Conservation (phyloP, 2,329 filamentous ascomycete genomes). For the Trichophyton simii region DNA sequence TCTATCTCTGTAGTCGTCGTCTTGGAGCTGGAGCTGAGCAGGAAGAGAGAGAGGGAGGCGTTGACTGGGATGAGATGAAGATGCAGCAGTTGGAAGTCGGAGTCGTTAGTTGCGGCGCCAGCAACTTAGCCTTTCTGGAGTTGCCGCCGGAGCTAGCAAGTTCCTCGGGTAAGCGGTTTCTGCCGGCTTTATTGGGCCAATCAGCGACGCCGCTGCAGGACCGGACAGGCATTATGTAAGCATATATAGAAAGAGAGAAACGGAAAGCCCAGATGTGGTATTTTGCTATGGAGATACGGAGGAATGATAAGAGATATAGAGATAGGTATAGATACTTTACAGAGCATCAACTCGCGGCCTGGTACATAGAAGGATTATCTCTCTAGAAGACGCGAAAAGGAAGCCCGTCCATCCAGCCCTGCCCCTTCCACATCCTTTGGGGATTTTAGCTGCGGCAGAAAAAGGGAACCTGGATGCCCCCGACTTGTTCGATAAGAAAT, state of each 20-base stretch:
- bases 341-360: background rate
- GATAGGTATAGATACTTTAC: background rate
- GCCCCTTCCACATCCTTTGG: background rate
- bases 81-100: background rate
- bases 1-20: background rate
- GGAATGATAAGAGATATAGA: too few species aligned
- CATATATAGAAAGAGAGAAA: background rate
- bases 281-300: too few species aligned
- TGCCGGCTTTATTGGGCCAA: background rate
- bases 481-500: background rate
- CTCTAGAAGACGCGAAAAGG: background rate
- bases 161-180: slow-evolving; percentile 7
- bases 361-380: background rate
- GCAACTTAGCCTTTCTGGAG: background rate
- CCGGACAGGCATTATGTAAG: background rate
- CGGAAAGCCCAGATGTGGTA: too few species aligned
- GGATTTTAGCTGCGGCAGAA: background rate
- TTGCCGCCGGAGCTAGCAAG: background rate
- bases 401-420: background rate
- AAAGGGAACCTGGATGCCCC: background rate
- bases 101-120: background rate
- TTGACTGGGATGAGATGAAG: slow-evolving; percentile 3
- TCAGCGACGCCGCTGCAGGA: background rate
- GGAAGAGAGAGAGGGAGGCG: background rate
- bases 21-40: background rate